Evolutionary conservation across 345 rosid species (phyloP), one percentile per base, ranked within the genome.

Genomic region (Raphanus sativus): DNA sequence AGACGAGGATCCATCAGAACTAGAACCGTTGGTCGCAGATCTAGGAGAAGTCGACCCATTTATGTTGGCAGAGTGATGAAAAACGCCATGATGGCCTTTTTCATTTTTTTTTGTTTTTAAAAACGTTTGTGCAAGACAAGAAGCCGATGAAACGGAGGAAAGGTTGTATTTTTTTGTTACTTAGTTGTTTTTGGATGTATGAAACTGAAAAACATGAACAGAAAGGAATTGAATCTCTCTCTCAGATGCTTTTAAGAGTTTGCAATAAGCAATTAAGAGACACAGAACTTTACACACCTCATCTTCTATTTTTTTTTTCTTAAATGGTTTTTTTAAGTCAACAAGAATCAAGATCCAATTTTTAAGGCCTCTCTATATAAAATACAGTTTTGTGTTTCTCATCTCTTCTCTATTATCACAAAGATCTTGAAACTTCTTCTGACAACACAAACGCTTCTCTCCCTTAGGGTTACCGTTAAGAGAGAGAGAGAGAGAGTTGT

Each of bases 21-120:
- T 87, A 72, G 86, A 78, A 81, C 90, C 93, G 7, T 29, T 90
- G 48, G 81, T 86, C 5, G 98, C 97, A 17, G 91, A 96, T 78
- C 89, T 90, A 24, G 98, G 98, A 68, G 97, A 89, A 12, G 83
- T 80, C 2, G 99, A 96, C 82, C 98, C 99, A 6, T 96, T 85
- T 71, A 87, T 93, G 96, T 69, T 86, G 78, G 94, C 88, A 56
- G 91, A 90, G 75, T 88, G 79, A 82, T 66, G 15, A 21, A 21
- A 21, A 21, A 21, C 21, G 21, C 21, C 21, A 21, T 21, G 79
- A n/a, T n/a, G 15, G 6, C 60, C n/a, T 60, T 48, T 75, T 32
- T 16, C 67, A 58, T 45, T 68, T 25, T 24, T 17, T 71, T 33
- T n/a, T n/a, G n/a, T n/a, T 34, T 65, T 40, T 40, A 0, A 21